These are phyloP conservation scores for Salix udensis DNA, from an alignment of 345 rosid species.

Conservation along the genomic window DNA sequence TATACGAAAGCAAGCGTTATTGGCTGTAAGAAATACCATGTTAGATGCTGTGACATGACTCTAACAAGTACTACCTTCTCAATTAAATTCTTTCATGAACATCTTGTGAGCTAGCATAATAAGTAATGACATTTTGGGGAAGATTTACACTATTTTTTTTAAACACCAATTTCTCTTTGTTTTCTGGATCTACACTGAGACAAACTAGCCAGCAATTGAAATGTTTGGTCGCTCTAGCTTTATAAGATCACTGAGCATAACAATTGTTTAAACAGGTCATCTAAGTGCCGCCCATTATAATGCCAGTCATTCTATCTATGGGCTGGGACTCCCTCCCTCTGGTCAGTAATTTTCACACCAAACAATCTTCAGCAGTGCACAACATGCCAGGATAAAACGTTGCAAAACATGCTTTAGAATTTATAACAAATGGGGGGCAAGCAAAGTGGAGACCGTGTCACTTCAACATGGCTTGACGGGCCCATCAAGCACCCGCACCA, in stretches of 20 bases:
- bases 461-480: not conserved
- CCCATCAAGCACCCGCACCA: not conserved
- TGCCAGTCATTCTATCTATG: not conserved
- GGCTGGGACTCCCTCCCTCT: not conserved
- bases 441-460: not conserved
- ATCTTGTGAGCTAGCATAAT: not conserved
- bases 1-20: conserved; percentile 88
- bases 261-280: not conserved
- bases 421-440: not conserved
- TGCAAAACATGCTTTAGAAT: not conserved
- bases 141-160: not conserved
- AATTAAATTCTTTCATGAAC: not conserved
- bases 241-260: not conserved
- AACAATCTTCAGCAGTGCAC: not conserved
- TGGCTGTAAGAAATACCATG: conserved; percentile 54
- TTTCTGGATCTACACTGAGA: not conserved
- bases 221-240: not conserved
- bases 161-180: not conserved
- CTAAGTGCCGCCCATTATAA: not conserved
- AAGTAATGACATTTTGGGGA: not conserved
- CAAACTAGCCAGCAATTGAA: not conserved
- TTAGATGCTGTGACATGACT: conserved; percentile 13
- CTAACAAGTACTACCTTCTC: not conserved
- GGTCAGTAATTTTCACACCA: not conserved
- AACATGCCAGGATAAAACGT: not conserved